Evolutionary conservation across 306 rosid genomes (phyloP).

Genomic region (Cucumis sativus): DNA sequence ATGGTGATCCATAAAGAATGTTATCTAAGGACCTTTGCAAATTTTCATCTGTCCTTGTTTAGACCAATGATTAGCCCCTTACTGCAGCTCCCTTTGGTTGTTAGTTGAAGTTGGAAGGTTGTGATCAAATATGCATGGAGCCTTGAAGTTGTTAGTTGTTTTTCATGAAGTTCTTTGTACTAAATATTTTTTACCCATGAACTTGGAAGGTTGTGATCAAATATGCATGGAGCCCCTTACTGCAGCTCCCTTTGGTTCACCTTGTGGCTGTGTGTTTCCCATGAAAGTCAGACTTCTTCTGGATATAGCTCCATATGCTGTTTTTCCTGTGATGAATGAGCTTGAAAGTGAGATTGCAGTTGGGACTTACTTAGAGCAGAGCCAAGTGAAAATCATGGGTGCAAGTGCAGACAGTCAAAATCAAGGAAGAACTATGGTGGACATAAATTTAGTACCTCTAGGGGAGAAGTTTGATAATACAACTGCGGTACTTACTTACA

Average conservation of each 20-base stretch:
- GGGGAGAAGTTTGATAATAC: slow-evolving; percentile 81
- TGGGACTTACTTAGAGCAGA: slow-evolving; percentile 75
- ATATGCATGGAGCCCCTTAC: slow-evolving; percentile 70
- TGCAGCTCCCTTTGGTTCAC: slow-evolving; percentile 74
- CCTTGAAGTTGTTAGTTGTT: neutral
- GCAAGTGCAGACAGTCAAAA: slow-evolving; percentile 74
- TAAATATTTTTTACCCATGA: slow-evolving; percentile 9
- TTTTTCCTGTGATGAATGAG: slow-evolving; percentile 67
- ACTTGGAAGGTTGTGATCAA: slow-evolving; percentile 66
- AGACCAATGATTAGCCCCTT: neutral
- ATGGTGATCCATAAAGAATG: neutral
- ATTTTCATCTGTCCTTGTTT: neutral
- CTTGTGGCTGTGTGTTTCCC: slow-evolving; percentile 94
- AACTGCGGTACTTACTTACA: slow-evolving; percentile 53
- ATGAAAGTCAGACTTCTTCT: slow-evolving; percentile 73
- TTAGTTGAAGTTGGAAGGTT: no score
- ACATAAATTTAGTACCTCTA: slow-evolving; percentile 74
- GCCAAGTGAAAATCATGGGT: slow-evolving; percentile 95
- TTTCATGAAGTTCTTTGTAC: slow-evolving; percentile 7
- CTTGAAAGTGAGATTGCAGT: slow-evolving; percentile 80
- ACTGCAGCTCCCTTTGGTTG: no score
- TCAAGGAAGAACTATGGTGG: slow-evolving; percentile 63
- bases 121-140: no score
- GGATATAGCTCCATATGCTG: slow-evolving; percentile 58
- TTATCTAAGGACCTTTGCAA: neutral